Evolutionary conservation across 2,329 filamentous ascomycete genomes (phyloP).

Genomic region (Aspergillus transmontanensis): DNA sequence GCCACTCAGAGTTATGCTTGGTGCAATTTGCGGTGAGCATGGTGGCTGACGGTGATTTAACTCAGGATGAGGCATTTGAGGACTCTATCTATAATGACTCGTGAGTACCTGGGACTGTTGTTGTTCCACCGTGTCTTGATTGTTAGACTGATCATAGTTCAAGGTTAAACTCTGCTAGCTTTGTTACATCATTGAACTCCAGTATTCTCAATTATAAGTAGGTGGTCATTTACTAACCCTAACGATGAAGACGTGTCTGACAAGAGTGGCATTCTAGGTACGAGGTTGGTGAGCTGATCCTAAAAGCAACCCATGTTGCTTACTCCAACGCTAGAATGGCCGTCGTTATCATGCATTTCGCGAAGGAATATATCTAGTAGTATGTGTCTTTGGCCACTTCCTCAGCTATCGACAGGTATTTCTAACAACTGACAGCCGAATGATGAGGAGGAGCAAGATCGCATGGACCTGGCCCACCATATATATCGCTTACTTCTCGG

Average conservation of each 20-base stretch:
- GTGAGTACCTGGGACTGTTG: not conserved
- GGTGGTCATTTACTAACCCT: not conserved
- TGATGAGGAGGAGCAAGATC: conserved; percentile 3
- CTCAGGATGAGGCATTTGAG: not conserved
- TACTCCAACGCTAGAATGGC: not conserved
- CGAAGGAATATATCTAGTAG: not conserved
- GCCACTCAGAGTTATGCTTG: not conserved
- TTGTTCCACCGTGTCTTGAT: not conserved
- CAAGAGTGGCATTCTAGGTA: not conserved
- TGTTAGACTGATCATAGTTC: not conserved
- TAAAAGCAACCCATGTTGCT: not conserved
- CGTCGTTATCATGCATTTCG: conserved; percentile 2
- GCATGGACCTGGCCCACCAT: not conserved
- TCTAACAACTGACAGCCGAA: not conserved
- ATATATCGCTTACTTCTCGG: not conserved
- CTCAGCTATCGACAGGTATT: not conserved
- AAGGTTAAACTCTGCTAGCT: not conserved
- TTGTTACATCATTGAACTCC: not conserved
- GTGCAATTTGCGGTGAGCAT: not conserved
- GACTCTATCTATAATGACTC: not conserved
- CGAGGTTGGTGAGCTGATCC: not conserved
- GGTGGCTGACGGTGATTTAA: not conserved
- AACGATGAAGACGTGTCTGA: not conserved
- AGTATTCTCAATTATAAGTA: conserved; percentile 4
- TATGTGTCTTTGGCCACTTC: not conserved